phyloP scores from a whole-genome alignment of 768 basidiomycete genomes.

The Tricholomella constricta region DNA sequence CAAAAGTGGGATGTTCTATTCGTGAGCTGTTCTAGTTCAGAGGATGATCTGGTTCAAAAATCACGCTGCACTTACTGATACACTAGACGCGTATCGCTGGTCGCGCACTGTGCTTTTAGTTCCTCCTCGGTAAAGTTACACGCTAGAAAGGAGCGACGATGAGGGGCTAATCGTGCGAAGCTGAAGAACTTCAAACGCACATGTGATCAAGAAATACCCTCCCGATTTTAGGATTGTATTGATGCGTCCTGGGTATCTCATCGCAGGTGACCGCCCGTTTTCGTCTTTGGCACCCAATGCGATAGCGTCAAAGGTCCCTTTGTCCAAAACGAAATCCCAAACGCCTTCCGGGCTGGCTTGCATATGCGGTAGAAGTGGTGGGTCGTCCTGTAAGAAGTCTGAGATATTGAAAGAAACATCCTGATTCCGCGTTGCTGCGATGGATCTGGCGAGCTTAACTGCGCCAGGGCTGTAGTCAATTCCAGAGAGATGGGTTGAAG shows the following conservation, averaged over 20 bases:
- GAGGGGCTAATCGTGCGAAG: neutral
- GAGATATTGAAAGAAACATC: constrained; percentile 58
- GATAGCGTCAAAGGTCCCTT: constrained; percentile 90
- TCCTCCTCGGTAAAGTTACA: constrained; percentile 89
- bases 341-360: constrained; percentile 22
- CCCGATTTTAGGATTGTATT: constrained; percentile 60
- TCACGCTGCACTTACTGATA: constrained; percentile 60
- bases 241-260: constrained; percentile 62
- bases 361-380: constrained; percentile 33
- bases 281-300: constrained; percentile 65
- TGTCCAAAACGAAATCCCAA: constrained; percentile 83
- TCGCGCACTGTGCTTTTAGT: constrained; percentile 54
- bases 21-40: constrained; percentile 51
- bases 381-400: constrained; percentile 65
- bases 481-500: constrained; percentile 51
- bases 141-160: constrained; percentile 38
- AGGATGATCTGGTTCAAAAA: neutral
- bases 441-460: constrained; percentile 58
- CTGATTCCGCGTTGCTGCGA: constrained; percentile 49
- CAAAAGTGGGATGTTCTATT: constrained; percentile 71
- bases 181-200: constrained; percentile 43
- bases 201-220: constrained; percentile 78
- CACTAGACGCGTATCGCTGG: constrained; percentile 46
- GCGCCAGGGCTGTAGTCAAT: constrained; percentile 81
- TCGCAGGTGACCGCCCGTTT: constrained; percentile 51